phyloP scores from a whole-genome alignment of 2,329 filamentous ascomycete genomes.

The Alternaria ventricosa region DNA sequence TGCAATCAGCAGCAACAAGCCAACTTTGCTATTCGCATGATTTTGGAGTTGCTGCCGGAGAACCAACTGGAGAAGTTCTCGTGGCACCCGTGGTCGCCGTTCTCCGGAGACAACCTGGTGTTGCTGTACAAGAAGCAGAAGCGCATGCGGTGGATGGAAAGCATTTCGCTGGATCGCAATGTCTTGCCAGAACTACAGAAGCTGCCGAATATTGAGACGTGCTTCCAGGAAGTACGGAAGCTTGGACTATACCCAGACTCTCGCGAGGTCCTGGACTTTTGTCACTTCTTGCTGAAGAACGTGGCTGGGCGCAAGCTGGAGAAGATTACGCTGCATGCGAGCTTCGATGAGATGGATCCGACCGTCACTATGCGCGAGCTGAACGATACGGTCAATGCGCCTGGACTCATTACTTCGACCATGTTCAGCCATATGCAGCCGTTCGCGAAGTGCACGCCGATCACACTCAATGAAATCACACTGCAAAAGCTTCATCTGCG shows the following conservation, averaged over 20 bases:
- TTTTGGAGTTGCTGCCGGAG: conserved; percentile 57
- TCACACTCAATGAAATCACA: conserved; percentile 53
- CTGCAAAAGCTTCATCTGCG: conserved; percentile 55
- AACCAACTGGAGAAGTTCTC: conserved; percentile 58
- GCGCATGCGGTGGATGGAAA: conserved; percentile 57
- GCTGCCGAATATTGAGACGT: conserved; percentile 47
- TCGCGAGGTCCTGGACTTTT: conserved; percentile 52
- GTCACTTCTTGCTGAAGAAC: conserved; percentile 52
- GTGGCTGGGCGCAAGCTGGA: conserved; percentile 48
- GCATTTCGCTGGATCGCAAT: conserved; percentile 53
- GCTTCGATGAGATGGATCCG: conserved; percentile 51
- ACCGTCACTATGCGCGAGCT: conserved; percentile 49
- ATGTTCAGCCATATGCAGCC: conserved; percentile 57
- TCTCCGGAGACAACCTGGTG: conserved; percentile 56
- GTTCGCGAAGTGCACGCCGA: conserved; percentile 55
- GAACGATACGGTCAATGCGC: conserved; percentile 55
- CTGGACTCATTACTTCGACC: conserved; percentile 54
- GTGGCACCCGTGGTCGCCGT: conserved; percentile 59
- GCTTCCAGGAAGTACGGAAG: conserved; percentile 53
- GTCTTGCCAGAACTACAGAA: conserved; percentile 53
- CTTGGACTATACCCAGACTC: conserved; percentile 57
- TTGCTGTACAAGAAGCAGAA: conserved; percentile 58
- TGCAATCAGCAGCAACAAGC: conserved; percentile 55
- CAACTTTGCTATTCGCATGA: conserved; percentile 56
- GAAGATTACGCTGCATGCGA: conserved; percentile 56